Percentiles rank a stretch among this genome's conserved stretches.
Conservation (phyloP, 306 rosid genomes). For the Sphenostylis stenocarpa region DNA sequence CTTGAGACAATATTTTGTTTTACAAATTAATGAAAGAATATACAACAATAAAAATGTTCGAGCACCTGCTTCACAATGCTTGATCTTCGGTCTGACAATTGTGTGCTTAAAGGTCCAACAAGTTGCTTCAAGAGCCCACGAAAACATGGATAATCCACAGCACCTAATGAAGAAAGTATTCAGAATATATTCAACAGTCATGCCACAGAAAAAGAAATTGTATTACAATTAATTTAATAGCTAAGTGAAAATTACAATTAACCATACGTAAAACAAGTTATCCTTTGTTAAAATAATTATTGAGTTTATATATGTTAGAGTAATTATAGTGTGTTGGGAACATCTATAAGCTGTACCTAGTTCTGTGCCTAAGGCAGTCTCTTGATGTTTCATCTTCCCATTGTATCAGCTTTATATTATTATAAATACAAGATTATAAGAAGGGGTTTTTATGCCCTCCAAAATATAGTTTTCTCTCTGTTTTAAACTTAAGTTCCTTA, state of each 20-base stretch:
- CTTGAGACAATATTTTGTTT: neutral
- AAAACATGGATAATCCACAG: slow-evolving; percentile 83
- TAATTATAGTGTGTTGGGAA: too few relatives aligned
- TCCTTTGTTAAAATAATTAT: too few relatives aligned
- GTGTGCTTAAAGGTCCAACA: slow-evolving; percentile 87
- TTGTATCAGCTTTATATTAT: too few relatives aligned
- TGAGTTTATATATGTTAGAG: too few relatives aligned
- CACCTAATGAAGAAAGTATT: slow-evolving; percentile 59
- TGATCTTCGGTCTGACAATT: slow-evolving; percentile 97
- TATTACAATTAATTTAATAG: neutral
- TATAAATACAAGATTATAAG: too few relatives aligned
- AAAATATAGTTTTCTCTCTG: too few relatives aligned
- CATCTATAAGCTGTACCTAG: too few relatives aligned
- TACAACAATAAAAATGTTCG: slow-evolving; percentile 16
- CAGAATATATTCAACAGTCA: slow-evolving; percentile 20
- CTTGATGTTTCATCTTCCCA: too few relatives aligned
- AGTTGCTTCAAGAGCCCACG: slow-evolving; percentile 96
- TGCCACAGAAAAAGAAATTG: neutral
- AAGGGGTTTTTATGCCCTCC: too few relatives aligned
- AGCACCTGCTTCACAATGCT: slow-evolving; percentile 95
- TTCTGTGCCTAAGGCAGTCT: too few relatives aligned
- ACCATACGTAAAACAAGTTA: slow-evolving; percentile 8
- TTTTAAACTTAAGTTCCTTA: too few relatives aligned
- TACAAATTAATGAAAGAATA: neutral
- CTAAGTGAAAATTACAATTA: slow-evolving; percentile 11